A percentile compares a stretch with the other conserved stretches of the same genome.
Conservation (phyloP, 2,329 filamentous ascomycete genomes). For the Aspergillus ochraceus region DNA sequence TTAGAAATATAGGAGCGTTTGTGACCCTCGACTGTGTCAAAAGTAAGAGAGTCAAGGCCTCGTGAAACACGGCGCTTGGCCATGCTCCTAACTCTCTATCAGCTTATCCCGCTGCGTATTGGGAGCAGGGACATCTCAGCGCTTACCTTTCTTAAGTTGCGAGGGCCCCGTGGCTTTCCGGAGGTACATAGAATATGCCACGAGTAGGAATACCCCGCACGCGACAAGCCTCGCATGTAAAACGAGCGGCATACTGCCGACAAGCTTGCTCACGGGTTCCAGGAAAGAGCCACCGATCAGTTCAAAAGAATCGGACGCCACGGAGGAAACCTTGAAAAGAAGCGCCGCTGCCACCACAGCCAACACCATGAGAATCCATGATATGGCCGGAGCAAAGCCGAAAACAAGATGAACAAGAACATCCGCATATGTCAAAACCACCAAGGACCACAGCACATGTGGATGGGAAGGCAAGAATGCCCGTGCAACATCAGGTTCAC, state of each 20-base stretch:
- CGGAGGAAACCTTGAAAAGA: slow-evolving; percentile 88
- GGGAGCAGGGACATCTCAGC: not conserved
- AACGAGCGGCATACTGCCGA: slow-evolving; percentile 46
- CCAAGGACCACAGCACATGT: slow-evolving; percentile 70
- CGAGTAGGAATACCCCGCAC: slow-evolving; percentile 40
- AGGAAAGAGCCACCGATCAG: slow-evolving; percentile 54
- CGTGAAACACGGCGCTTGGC: slow-evolving; percentile 48
- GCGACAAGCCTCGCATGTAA: slow-evolving; percentile 55
- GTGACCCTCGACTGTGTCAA: slow-evolving; percentile 82
- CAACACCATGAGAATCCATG: slow-evolving; percentile 35
- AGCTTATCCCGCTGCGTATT: not conserved
- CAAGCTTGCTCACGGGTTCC: slow-evolving; percentile 34
- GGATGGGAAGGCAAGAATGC: slow-evolving; percentile 65
- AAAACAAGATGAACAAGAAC: slow-evolving; percentile 48
- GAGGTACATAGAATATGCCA: slow-evolving; percentile 25
- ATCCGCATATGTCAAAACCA: slow-evolving; percentile 68
- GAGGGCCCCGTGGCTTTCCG: slow-evolving; percentile 8
- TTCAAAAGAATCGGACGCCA: slow-evolving; percentile 83
- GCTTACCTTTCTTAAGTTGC: slow-evolving; percentile 18
- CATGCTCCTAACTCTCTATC: slow-evolving; percentile 17
- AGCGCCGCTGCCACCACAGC: slow-evolving; percentile 59
- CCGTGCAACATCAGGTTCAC: slow-evolving; percentile 83
- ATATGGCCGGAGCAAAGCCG: slow-evolving; percentile 26
- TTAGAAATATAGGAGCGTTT: slow-evolving; percentile 80
- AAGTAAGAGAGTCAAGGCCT: slow-evolving; percentile 74